A percentile compares a stretch with the other conserved stretches of the same genome.
phyloP scores from a whole-genome alignment of 176 grass and related monocot species.

The Saccharum officinarum region DNA sequence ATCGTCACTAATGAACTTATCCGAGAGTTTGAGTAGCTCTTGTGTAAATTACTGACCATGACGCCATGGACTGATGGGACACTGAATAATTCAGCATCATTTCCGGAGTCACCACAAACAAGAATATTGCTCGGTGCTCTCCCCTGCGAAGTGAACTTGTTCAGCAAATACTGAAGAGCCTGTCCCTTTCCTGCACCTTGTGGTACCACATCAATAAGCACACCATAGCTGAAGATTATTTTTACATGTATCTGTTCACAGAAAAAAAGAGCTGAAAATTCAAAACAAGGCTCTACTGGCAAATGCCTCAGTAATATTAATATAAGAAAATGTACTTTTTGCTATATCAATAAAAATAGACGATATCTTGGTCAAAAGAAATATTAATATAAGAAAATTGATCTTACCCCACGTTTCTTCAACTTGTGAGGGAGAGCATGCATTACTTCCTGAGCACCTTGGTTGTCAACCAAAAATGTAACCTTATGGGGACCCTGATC shows the following conservation, averaged over 20 bases:
- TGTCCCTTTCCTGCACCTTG: slow-evolving; percentile 80
- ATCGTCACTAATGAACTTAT: background rate
- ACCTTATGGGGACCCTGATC: slow-evolving; percentile 74
- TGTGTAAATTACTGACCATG: slow-evolving; percentile 54
- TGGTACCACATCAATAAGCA: slow-evolving; percentile 69
- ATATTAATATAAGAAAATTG: background rate
- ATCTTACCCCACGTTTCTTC: slow-evolving; percentile 52
- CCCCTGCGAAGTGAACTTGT: slow-evolving; percentile 57
- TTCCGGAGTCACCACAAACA: slow-evolving; percentile 81
- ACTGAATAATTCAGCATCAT: slow-evolving; percentile 74
- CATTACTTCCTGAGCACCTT: slow-evolving; percentile 51
- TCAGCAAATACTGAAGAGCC: slow-evolving; percentile 80
- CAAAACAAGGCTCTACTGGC: background rate
- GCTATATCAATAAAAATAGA: too few species aligned
- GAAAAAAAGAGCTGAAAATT: slow-evolving; percentile 16
- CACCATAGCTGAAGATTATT: slow-evolving; percentile 71
- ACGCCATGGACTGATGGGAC: slow-evolving; percentile 71
- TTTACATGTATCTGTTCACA: slow-evolving; percentile 69
- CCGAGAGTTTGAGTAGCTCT: background rate
- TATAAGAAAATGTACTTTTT: too few species aligned
- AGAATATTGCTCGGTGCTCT: slow-evolving; percentile 63
- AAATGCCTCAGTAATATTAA: background rate
- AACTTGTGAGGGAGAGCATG: slow-evolving; percentile 54
- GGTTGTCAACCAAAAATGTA: slow-evolving; percentile 64
- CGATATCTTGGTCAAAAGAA: background rate